Base-by-base conservation (phyloP, 2,329 filamentous ascomycete species). In the Aspergillus vadensis region DNA sequence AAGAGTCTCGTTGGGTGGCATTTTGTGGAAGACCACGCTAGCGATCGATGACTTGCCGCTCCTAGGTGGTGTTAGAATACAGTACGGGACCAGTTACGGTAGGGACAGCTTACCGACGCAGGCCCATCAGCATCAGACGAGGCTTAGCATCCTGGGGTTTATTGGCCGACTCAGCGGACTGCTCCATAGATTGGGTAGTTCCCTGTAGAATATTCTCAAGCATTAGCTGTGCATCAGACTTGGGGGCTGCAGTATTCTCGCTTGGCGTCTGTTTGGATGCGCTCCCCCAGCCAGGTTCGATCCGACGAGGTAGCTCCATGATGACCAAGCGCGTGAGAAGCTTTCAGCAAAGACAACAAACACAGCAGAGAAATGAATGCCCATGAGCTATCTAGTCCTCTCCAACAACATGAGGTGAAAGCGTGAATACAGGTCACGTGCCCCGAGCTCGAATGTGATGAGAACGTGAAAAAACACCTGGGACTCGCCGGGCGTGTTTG, bases 1-100 rank as follows among this genome's bases (percentile, higher is more conserved):
- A 15, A 99, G 80, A 0, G 95, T 98, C 80, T 99, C 96, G 69
- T 91, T 96, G 2, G 95, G 93, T 3, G 94, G 92, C 73, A 98
- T 88, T 76, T 99, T 99, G 78, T 98, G 93, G 72, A 99, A 98
- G n/a, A 99, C 94, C 51, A 99, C 96, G 72, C 92, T 98, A 25
- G 93, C 95, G 74, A 99, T 98, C 5, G 95, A 99, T 0, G 95
- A 98, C 76, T 99, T 99, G 62, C 95, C 95, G 73, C 93, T 97
- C 80, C 95, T 99, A 67, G 25, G 66, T 23, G 57, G 15, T 36
- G 58, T 76, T 56, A 72, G 58, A 25, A 60, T 17, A 23, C 19
- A 14, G 14, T 8, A 32, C 5, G 23, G 47, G 12, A 21, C 2
- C 9, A 5, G 19, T 7, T 3, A 3, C 7, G 12, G 21, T 32